A percentile compares a stretch with the other conserved stretches of the same genome.
phyloP scores from a whole-genome alignment of 768 basidiomycete species.

The Clavaria fumosa region DNA sequence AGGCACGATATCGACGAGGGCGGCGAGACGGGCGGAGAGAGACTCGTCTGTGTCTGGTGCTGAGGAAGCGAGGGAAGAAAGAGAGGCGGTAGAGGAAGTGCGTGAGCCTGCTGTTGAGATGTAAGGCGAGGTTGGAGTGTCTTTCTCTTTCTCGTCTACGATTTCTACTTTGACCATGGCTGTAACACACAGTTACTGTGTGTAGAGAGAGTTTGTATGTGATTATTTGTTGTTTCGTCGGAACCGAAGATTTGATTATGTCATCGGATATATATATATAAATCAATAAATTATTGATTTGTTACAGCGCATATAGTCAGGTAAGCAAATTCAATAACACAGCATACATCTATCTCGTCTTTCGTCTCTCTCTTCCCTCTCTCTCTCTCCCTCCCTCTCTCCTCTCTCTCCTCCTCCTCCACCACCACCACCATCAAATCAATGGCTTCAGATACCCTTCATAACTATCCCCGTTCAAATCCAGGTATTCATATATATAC shows the following conservation, averaged over 20 bases:
- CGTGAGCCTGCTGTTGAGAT: conserved; percentile 60
- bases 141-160: conserved; percentile 59
- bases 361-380: conserved; percentile 17
- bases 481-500: too few relatives aligned
- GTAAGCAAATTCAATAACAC: too few relatives aligned
- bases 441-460: conserved; percentile 13
- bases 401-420: conserved; percentile 10
- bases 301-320: too few relatives aligned
- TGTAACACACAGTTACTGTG: too few relatives aligned
- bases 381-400: conserved; percentile 10
- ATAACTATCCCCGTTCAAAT: too few relatives aligned
- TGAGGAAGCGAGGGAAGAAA: conserved; percentile 68
- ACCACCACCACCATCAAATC: conserved; percentile 22
- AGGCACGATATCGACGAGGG: conserved; percentile 91
- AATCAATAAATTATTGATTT: too few relatives aligned
- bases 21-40: conserved; percentile 71
- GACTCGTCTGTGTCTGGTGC: conserved; percentile 65
- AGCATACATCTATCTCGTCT: conserved; percentile 6
- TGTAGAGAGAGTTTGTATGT: too few relatives aligned
- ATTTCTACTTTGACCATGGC: conserved; percentile 91
- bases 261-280: too few relatives aligned
- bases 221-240: too few relatives aligned
- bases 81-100: conserved; percentile 54
- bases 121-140: conserved; percentile 49
- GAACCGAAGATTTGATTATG: too few relatives aligned